Evolutionary conservation across 2,329 filamentous ascomycete genomes (phyloP).

Genomic region (Aspergillus thermomutatus): DNA sequence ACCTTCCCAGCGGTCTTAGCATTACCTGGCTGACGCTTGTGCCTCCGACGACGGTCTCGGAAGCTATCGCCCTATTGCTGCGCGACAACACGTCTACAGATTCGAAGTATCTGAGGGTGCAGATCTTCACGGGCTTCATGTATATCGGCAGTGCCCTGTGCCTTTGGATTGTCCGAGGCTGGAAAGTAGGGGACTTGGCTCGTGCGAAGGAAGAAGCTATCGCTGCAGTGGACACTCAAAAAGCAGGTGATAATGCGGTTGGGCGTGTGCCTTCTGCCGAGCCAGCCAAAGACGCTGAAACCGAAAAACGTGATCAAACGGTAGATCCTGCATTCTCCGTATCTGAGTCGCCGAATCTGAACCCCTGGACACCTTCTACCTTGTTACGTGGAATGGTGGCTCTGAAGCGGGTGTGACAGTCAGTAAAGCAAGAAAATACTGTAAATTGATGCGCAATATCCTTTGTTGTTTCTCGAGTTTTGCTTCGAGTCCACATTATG

Average conservation of each 20-base stretch:
- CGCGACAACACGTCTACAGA: constrained; percentile 35
- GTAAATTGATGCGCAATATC: background rate
- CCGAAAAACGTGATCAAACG: constrained; percentile 12
- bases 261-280: background rate
- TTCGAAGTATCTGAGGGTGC: constrained; percentile 37
- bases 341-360: background rate
- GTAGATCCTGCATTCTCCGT: constrained; percentile 4
- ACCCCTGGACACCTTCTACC: constrained; percentile 26
- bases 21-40: constrained; percentile 60
- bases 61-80: constrained; percentile 60
- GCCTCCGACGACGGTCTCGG: constrained; percentile 46
- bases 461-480: background rate
- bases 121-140: constrained; percentile 60
- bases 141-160: constrained; percentile 55
- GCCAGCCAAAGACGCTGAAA: background rate
- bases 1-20: constrained; percentile 55
- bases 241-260: background rate
- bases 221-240: background rate
- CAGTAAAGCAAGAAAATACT: background rate
- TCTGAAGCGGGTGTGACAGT: constrained; percentile 26
- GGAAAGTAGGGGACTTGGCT: constrained; percentile 37
- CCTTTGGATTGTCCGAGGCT: constrained; percentile 38
- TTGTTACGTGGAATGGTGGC: constrained; percentile 31
- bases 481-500: background rate
- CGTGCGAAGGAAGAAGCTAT: constrained; percentile 11